These are phyloP conservation scores for Chenopodium quinoa DNA, from an alignment of 148 eudicot genomes.

Conservation along the genomic window DNA sequence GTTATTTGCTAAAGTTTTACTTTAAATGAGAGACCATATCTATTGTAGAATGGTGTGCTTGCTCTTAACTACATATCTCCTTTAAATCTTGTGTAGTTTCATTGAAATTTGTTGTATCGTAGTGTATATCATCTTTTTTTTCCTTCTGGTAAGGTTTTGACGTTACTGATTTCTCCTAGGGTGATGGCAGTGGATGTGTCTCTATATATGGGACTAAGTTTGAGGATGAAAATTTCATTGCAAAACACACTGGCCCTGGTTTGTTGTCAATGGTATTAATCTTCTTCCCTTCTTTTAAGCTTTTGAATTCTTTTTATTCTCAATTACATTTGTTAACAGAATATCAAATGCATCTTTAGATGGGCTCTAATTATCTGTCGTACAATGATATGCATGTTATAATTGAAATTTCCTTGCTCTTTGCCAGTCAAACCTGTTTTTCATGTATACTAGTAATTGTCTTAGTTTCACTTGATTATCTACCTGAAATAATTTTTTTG, in stretches of 20 bases:
- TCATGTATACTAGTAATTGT: neutral
- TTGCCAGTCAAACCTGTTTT: neutral
- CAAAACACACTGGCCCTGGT: conserved; percentile 98
- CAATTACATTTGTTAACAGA: too few species aligned
- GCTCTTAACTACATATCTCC: neutral
- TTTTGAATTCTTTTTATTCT: conserved; percentile 4
- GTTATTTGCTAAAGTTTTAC: neutral
- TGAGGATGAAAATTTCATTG: conserved; percentile 93
- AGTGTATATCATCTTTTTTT: neutral
- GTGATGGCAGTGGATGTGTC: conserved; percentile 92
- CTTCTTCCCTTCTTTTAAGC: neutral
- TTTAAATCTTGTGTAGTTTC: neutral
- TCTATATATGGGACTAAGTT: conserved; percentile 85
- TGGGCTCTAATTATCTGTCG: neutral
- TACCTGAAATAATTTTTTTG: neutral
- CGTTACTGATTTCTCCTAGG: conserved; percentile 39
- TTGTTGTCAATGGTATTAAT: conserved; percentile 74
- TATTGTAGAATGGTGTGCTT: neutral
- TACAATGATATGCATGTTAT: neutral
- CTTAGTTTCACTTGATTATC: neutral
- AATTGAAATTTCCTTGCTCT: neutral
- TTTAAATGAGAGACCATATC: neutral
- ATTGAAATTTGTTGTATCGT: neutral
- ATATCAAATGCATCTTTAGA: neutral
- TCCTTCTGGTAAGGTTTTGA: conserved; percentile 21